Percentiles rank a stretch among this genome's conserved stretches.
phyloP scores from a whole-genome alignment of 768 basidiomycete species.

The Amanita rimosa region DNA sequence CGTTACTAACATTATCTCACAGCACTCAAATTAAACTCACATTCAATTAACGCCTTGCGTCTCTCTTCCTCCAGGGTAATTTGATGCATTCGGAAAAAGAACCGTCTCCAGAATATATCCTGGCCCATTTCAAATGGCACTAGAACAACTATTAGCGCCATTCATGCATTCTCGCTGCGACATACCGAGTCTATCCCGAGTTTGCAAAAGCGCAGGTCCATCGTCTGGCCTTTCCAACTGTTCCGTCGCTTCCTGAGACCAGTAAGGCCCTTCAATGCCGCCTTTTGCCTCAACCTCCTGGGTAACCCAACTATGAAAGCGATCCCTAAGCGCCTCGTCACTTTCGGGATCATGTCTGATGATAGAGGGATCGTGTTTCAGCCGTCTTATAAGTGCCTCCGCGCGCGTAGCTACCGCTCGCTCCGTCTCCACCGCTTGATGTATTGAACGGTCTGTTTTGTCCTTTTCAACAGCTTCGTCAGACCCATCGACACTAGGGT shows the following conservation, averaged over 20 bases:
- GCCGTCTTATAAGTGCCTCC: slow-evolving; percentile 60
- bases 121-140: slow-evolving; percentile 58
- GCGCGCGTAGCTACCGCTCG: slow-evolving; percentile 62
- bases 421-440: slow-evolving; percentile 30
- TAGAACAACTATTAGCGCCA: slow-evolving; percentile 17
- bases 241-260: slow-evolving; percentile 38
- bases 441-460: slow-evolving; percentile 15
- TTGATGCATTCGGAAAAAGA: slow-evolving; percentile 82
- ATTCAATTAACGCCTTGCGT: slow-evolving; percentile 66
- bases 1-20: not conserved
- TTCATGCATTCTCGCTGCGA: slow-evolving; percentile 2
- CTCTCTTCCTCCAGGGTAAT: slow-evolving; percentile 70
- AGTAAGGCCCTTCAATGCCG: slow-evolving; percentile 46
- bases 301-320: slow-evolving; percentile 47
- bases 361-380: slow-evolving; percentile 67
- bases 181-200: slow-evolving; percentile 49
- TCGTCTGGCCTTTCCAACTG: slow-evolving; percentile 40
- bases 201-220: slow-evolving; percentile 39
- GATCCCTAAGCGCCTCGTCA: slow-evolving; percentile 41
- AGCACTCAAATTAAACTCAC: slow-evolving; percentile 27
- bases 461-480: slow-evolving; percentile 7
- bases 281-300: slow-evolving; percentile 40
- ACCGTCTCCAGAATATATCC: slow-evolving; percentile 75
- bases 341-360: slow-evolving; percentile 65
- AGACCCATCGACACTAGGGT: slow-evolving; percentile 13